Evolutionary conservation across 2,329 filamentous ascomycete genomes (phyloP), one percentile per base, ranked within the genome.

Genomic region (Cladophialophora immunda): DNA sequence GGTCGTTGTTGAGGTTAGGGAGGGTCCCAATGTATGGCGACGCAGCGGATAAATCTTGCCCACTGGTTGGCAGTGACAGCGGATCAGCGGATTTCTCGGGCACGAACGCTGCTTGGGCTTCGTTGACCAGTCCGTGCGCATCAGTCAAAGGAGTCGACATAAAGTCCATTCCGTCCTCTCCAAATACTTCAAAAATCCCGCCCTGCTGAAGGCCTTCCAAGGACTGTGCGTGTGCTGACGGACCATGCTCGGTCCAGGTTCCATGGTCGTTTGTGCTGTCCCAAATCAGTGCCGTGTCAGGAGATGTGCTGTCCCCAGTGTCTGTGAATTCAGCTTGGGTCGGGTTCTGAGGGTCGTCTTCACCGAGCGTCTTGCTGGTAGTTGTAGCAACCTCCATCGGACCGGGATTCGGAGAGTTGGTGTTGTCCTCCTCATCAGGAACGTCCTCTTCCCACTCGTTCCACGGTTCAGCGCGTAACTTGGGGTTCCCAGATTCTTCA

Each of bases 391-490:
- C 22, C 9, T 27, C 45, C 9, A 22, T 22, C 5, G n/a, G 13
- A 8, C 17, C 9, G 11, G 2, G 45, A 11, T 27, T 15, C 22
- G 17, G 0, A 13, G 5, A 25, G 27, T 13, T 50, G 45, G 19
- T 25, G 19, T 50, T 25, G 19, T 13, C 15, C 17, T 27, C 13
- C 11, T 8, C 45, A 50, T 3, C 30, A 19, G 27, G 27, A 4
- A 52, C 30, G 25, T 59, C 57, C 9, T 22, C 8, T 15, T 36
- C 19, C 47, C 54, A 53, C 5, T 25, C 52, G 30, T 54, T 45
- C 65, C 65, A 67, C 8, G 55, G 47, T 19, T 19, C 25, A 19
- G 30, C 34, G 27, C 4, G 55, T 6, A 17, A 50, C 22, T 19
- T 34, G 9, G 8, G 15, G 1, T 15, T 30, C 45, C 27, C 45